Evolutionary conservation across 345 rosid species (phyloP).

Genomic region (Euclidium syriacum): DNA sequence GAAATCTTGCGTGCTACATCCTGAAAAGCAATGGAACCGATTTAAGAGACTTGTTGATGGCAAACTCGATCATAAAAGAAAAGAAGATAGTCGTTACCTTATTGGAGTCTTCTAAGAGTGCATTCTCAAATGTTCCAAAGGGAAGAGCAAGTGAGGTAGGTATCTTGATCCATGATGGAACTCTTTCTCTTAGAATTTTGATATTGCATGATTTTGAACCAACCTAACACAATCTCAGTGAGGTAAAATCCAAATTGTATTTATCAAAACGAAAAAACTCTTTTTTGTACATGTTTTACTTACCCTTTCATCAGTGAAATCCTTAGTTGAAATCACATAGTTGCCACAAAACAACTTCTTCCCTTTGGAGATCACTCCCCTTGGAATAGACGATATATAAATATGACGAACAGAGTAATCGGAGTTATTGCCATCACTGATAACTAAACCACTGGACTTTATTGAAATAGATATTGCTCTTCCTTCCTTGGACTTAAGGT

Average conservation of each 20-base stretch:
- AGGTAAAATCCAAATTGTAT: neutral
- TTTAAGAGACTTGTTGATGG: neutral
- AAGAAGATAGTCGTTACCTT: conserved; percentile 41
- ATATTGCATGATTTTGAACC: conserved; percentile 98
- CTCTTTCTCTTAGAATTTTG: conserved; percentile 62
- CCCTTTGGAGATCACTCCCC: conserved; percentile 52
- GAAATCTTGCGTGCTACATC: conserved; percentile 39
- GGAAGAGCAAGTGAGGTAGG: conserved; percentile 94
- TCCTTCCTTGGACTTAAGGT: conserved; percentile 65
- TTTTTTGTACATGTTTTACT: conserved; percentile 13
- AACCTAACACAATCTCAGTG: conserved; percentile 43
- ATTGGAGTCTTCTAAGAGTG: conserved; percentile 59
- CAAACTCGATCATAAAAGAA: no score
- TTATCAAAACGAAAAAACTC: neutral
- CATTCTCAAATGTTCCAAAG: conserved; percentile 83
- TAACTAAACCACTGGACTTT: conserved; percentile 57
- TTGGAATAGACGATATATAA: conserved; percentile 28
- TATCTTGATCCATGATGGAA: conserved; percentile 90
- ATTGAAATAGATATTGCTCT: conserved; percentile 66
- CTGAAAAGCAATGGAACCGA: conserved; percentile 26
- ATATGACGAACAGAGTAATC: conserved; percentile 25
- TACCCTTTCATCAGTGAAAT: conserved; percentile 74
- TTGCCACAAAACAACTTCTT: conserved; percentile 73
- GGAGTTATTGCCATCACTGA: conserved; percentile 31
- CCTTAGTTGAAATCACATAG: conserved; percentile 82